phyloP scores from a whole-genome alignment of 768 basidiomycete genomes.

The Dioszegia crocea region DNA sequence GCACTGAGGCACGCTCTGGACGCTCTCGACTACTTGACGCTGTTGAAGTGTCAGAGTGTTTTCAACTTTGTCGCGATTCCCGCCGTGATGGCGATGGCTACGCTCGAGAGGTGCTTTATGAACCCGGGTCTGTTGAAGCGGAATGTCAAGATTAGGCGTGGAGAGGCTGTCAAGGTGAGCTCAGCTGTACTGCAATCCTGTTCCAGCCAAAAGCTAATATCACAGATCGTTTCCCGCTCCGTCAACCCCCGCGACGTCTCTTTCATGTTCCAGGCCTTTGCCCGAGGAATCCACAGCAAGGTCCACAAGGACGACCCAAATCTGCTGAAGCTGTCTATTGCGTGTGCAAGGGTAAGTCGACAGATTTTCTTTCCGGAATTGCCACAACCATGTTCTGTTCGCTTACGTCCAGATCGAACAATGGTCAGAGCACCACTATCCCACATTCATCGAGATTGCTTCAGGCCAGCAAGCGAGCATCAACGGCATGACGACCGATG shows the following conservation, averaged over 20 bases:
- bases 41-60: slow-evolving; percentile 83
- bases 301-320: slow-evolving; percentile 76
- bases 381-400: not conserved
- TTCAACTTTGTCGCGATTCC: slow-evolving; percentile 97
- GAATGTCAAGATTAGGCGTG: slow-evolving; percentile 94
- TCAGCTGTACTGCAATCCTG: not conserved
- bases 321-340: slow-evolving; percentile 74
- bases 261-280: slow-evolving; percentile 76
- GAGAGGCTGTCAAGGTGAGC: slow-evolving; percentile 74
- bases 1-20: slow-evolving; percentile 78
- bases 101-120: slow-evolving; percentile 87
- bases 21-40: slow-evolving; percentile 78
- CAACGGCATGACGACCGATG: slow-evolving; percentile 43
- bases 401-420: slow-evolving; percentile 65
- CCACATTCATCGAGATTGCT: slow-evolving; percentile 66
- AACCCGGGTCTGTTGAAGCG: slow-evolving; percentile 76
- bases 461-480: slow-evolving; percentile 29
- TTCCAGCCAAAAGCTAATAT: not conserved
- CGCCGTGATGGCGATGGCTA: slow-evolving; percentile 91
- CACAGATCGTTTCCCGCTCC: slow-evolving; percentile 62
- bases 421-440: slow-evolving; percentile 91
- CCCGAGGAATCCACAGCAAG: slow-evolving; percentile 75
- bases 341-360: slow-evolving; percentile 69
- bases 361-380: no score
- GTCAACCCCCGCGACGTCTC: slow-evolving; percentile 90